Evolutionary conservation across 169 alveolate genomes (phyloP).

Genomic region (Plasmodium reichenowi): DNA sequence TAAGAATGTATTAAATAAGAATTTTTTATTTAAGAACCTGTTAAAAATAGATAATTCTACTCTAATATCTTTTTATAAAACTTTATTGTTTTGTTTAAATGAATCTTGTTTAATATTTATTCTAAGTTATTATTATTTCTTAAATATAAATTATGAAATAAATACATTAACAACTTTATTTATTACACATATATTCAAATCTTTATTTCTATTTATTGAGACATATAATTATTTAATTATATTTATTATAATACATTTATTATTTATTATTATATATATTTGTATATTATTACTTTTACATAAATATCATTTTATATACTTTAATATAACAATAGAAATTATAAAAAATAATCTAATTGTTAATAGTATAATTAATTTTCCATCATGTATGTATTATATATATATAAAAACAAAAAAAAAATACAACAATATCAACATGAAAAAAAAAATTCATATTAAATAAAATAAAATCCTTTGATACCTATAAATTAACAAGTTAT

Average conservation of each 20-base stretch:
- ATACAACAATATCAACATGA: neutral
- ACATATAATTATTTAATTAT: neutral
- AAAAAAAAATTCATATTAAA: neutral
- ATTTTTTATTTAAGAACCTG: neutral
- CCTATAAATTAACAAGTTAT: slow-evolving; percentile 3
- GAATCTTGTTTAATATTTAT: slow-evolving; percentile 25
- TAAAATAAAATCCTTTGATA: slow-evolving; percentile 22
- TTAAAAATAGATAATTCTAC: slow-evolving; percentile 23
- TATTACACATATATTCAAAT: slow-evolving; percentile 28
- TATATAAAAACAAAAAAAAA: slow-evolving; percentile 17
- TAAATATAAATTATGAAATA: slow-evolving; percentile 19
- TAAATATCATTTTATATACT: slow-evolving; percentile 8
- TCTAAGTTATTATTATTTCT: slow-evolving; percentile 11
- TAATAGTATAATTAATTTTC: slow-evolving; percentile 12
- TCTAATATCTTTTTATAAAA: slow-evolving; percentile 19
- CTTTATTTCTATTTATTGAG: slow-evolving; percentile 4
- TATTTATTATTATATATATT: slow-evolving; percentile 1
- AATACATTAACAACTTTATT: slow-evolving; percentile 35
- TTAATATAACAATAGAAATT: neutral
- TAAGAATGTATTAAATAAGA: slow-evolving; percentile 6
- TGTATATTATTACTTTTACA: slow-evolving; percentile 1
- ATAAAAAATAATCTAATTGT: slow-evolving; percentile 1
- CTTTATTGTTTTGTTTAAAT: slow-evolving; percentile 16
- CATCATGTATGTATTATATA: slow-evolving; percentile 17
- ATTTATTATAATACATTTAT: slow-evolving; percentile 2